These are phyloP conservation scores for Casuarina equisetifolia DNA, from an alignment of 306 rosid genomes.

Conservation along the genomic window DNA sequence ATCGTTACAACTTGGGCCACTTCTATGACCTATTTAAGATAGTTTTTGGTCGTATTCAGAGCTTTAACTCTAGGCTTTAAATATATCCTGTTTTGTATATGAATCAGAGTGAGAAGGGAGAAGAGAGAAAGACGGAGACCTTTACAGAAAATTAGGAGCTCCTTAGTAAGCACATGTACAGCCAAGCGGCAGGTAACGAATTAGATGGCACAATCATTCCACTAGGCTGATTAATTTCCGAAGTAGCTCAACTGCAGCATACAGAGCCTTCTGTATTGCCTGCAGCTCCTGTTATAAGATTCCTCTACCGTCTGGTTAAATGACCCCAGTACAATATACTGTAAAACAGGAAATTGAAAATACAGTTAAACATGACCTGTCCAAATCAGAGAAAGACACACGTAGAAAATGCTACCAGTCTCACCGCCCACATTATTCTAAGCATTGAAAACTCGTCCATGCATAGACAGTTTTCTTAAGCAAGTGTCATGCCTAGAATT, in stretches of 20 bases:
- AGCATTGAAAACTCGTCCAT: neutral
- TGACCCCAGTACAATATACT: neutral
- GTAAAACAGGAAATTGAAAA: slow-evolving; percentile 19
- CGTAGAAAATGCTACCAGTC: neutral
- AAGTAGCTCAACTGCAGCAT: neutral
- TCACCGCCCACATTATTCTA: neutral
- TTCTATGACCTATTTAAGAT: slow-evolving; percentile 27
- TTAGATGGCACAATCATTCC: neutral
- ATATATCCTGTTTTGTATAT: slow-evolving; percentile 2
- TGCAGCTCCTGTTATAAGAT: neutral
- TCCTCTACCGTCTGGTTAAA: neutral
- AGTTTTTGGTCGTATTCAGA: slow-evolving; percentile 19
- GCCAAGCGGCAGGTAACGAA: slow-evolving; percentile 18
- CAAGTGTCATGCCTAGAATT: neutral
- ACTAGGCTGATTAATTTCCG: slow-evolving; percentile 14
- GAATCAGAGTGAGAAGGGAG: neutral
- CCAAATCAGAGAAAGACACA: neutral
- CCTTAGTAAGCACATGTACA: slow-evolving; percentile 4
- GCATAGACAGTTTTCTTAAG: neutral
- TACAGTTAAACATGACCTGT: slow-evolving; percentile 11
- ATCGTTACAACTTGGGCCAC: slow-evolving; percentile 32
- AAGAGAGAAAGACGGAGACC: slow-evolving; percentile 26
- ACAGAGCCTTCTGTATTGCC: slow-evolving; percentile 9
- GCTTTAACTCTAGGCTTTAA: slow-evolving; percentile 13
- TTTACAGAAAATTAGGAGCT: slow-evolving; percentile 25